Evolutionary conservation across 345 rosid genomes (phyloP), one percentile per base, ranked within the genome.

Genomic region (Cardamine chenopodiifolia): DNA sequence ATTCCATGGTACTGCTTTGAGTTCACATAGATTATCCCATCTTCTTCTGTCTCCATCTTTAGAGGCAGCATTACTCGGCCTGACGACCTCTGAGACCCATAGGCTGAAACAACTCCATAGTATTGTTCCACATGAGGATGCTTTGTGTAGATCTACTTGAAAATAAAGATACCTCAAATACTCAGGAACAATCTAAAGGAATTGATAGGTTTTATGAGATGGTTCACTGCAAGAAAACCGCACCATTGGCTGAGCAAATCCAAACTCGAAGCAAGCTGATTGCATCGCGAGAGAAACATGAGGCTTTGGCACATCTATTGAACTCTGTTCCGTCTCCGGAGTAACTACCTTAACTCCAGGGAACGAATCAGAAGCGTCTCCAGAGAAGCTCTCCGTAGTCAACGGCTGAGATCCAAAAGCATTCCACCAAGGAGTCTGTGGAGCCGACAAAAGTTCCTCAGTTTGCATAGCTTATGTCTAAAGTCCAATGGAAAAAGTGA

Each of bases 1-100:
- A 95, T 95, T 68, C 90, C 99, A 79, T 90, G 87, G 76, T 95
- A 92, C 75, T 95, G 99, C 83, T 95, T 95, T 32, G 97, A 88
- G 76, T 95, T 95, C 50, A 95, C 99, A 75, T 80, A 92, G 70
- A 95, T 83, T 0, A 96, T 92, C 47, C 84, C 91, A 60, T 90
- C 89, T 67, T 75, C 50, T 68, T 86, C 93, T 22, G 86, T 70
- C 50, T 83, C 68, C 83, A 88, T 70, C 70, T 83, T 87, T 77
- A 92, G 71, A 17, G 99, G 99, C 59, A 92, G 79, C 97, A 90
- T 95, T 28, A 91, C 68, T 22, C 93, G 87, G 31, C 96, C 29
- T 0, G 68, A 18, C 1, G 62, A 37, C 17, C 23, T 72, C 59
- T 82, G 93, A 71, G 93, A 68, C 47, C 87, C 93, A 72, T 81